Evolutionary conservation across 805 yeast genomes (phyloP).

Genomic region (Suhomyces sp.): DNA sequence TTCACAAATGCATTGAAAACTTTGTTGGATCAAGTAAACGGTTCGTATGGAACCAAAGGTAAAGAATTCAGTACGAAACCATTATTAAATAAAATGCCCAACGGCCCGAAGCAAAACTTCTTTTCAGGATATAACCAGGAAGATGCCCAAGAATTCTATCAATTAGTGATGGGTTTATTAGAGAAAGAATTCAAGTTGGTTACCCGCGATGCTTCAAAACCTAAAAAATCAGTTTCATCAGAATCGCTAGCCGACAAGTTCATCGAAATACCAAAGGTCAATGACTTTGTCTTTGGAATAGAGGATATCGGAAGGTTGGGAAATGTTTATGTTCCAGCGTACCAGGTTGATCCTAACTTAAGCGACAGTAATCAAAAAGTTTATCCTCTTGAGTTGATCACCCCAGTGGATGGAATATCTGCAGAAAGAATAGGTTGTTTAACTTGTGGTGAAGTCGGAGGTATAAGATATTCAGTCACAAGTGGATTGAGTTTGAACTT

Average conservation of each 20-base stretch:
- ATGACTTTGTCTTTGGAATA: conserved; percentile 35
- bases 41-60: conserved; percentile 47
- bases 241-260: conserved; percentile 17
- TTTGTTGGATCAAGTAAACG: conserved; percentile 59
- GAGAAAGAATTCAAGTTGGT: conserved; percentile 54
- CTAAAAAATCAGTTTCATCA: too few species aligned
- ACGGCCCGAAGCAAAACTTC: conserved; percentile 74
- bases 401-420: conserved; percentile 89
- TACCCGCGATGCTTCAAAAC: conserved; percentile 1
- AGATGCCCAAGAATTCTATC: conserved; percentile 96
- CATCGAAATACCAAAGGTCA: conserved; percentile 21
- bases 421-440: conserved; percentile 91
- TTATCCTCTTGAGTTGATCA: conserved; percentile 57
- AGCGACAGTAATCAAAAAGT: conserved; percentile 43
- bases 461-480: conserved; percentile 77
- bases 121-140: conserved; percentile 88
- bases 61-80: conserved; percentile 63
- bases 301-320: conserved; percentile 59
- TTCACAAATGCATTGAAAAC: conserved; percentile 57
- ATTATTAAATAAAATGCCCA: conserved; percentile 65
- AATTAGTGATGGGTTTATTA: conserved; percentile 64
- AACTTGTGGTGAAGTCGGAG: conserved; percentile 91
- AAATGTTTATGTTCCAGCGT: conserved; percentile 67
- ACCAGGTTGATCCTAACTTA: conserved; percentile 72
- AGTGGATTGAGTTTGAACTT: conserved; percentile 72